Evolutionary conservation across 1,284 basidiomycete species (phyloP).

Genomic region (Austropuccinia psidii): DNA sequence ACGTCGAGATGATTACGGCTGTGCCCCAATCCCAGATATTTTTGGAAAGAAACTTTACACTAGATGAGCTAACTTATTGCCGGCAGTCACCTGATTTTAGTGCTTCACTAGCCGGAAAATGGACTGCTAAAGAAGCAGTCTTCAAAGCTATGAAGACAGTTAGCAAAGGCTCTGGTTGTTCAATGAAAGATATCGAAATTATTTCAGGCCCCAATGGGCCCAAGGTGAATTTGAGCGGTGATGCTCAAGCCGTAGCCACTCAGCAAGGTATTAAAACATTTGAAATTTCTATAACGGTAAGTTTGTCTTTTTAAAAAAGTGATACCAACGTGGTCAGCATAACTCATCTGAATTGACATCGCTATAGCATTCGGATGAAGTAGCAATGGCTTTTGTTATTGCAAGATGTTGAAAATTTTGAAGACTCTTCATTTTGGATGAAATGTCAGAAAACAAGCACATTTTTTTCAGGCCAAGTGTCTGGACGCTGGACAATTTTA

Average conservation of each 20-base stretch:
- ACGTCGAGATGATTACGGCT: conserved; percentile 72
- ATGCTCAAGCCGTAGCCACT: conserved; percentile 66
- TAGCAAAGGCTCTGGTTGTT: conserved; percentile 82
- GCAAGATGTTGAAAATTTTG: conserved; percentile 9
- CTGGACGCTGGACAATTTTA: no score
- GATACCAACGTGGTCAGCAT: background rate
- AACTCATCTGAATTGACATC: background rate
- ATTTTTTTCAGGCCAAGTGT: no score
- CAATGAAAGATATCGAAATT: conserved; percentile 96
- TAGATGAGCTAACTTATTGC: conserved; percentile 80
- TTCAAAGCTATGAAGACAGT: conserved; percentile 93
- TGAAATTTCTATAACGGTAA: conserved; percentile 67
- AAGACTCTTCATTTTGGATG: no score
- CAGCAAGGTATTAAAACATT: conserved; percentile 67
- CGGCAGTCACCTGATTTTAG: conserved; percentile 71
- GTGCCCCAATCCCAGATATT: conserved; percentile 78
- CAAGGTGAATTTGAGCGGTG: conserved; percentile 60
- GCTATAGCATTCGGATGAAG: conserved; percentile 51
- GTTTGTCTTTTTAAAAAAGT: background rate
- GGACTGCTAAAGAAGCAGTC: conserved; percentile 95
- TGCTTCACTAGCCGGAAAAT: conserved; percentile 89
- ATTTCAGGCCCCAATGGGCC: conserved; percentile 54
- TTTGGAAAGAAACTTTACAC: conserved; percentile 84
- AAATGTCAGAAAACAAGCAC: no score
- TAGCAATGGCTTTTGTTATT: conserved; percentile 34